Conservation (phyloP, 768 basidiomycete species). For the Terana coerulea region DNA sequence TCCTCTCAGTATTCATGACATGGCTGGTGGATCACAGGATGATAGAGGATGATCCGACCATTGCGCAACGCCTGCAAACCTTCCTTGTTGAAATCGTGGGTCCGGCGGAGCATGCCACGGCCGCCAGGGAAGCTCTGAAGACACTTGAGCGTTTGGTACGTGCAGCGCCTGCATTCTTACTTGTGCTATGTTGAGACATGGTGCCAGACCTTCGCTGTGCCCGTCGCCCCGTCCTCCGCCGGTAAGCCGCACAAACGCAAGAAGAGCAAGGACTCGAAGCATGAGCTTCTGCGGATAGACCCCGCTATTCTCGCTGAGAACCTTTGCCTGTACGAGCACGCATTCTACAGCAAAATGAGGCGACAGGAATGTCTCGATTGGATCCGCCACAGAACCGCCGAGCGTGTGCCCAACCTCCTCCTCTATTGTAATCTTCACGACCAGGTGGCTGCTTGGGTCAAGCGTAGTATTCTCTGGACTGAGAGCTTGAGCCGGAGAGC, state of each 20-base stretch:
- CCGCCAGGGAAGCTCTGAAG: slow-evolving; percentile 47
- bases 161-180: background rate
- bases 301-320: slow-evolving; percentile 75
- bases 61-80: slow-evolving; percentile 51
- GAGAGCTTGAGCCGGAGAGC: slow-evolving; percentile 51
- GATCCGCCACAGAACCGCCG: slow-evolving; percentile 36
- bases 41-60: slow-evolving; percentile 60
- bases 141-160: slow-evolving; percentile 55
- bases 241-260: slow-evolving; percentile 23
- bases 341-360: slow-evolving; percentile 64
- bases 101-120: slow-evolving; percentile 38
- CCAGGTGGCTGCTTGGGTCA: slow-evolving; percentile 64
- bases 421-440: slow-evolving; percentile 60
- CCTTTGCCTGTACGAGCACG: slow-evolving; percentile 70
- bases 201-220: slow-evolving; percentile 37
- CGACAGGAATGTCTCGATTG: slow-evolving; percentile 74
- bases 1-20: slow-evolving; percentile 49
- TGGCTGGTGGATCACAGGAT: slow-evolving; percentile 64
- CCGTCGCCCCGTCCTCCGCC: slow-evolving; percentile 19
- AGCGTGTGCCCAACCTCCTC: slow-evolving; percentile 40
- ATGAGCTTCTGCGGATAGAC: slow-evolving; percentile 64
- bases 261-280: slow-evolving; percentile 48
- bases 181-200: background rate
- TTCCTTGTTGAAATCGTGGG: slow-evolving; percentile 42
- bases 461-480: slow-evolving; percentile 51